A percentile compares a stretch with the other conserved stretches of the same genome.
These are phyloP conservation scores for Isoetes taiwanensis DNA, from an alignment of 75 land plant genomes.

Conservation along the genomic window DNA sequence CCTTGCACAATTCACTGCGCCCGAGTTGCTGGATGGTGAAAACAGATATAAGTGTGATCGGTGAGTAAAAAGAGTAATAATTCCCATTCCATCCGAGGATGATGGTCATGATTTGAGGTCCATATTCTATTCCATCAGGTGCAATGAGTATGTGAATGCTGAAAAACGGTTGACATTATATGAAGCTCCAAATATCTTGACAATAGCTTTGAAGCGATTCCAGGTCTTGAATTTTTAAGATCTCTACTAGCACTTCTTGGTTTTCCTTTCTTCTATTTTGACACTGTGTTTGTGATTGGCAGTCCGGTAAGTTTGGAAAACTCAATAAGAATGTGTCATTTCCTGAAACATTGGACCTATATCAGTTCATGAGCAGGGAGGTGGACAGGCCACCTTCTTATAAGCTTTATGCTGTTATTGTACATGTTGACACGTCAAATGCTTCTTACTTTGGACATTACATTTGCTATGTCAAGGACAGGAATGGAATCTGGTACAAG, in stretches of 20 bases:
- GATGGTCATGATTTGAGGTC: too few species aligned
- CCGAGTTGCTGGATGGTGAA: conserved; percentile 2
- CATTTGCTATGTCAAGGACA: conserved; percentile 67
- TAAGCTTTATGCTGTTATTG: conserved; percentile 75
- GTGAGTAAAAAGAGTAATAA: background rate
- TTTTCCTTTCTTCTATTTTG: background rate
- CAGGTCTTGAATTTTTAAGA: conserved; percentile 38
- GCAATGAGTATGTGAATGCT: conserved; percentile 78
- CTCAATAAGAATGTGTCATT: conserved; percentile 61
- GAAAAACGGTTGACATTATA: conserved; percentile 55
- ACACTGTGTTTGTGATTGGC: conserved; percentile 3
- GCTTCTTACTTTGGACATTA: conserved; percentile 87
- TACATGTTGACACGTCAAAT: conserved; percentile 74
- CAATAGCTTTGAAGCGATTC: conserved; percentile 76
- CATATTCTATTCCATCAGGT: conserved; percentile 35
- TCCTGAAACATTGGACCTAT: conserved; percentile 57
- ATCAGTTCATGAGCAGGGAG: conserved; percentile 55
- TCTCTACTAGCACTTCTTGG: background rate
- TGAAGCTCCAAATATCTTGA: conserved; percentile 85
- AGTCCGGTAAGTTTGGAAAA: conserved; percentile 89
- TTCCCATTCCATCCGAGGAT: too few species aligned
- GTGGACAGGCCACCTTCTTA: conserved; percentile 51
- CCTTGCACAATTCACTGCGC: background rate
- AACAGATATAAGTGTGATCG: conserved; percentile 1
- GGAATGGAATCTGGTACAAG: conserved; percentile 60